A percentile compares a stretch with the other conserved stretches of the same genome.
Evolutionary conservation across 371 early-diverging fungal genomes (phyloP).

Genomic region (Basidiobolus meristosporus): DNA sequence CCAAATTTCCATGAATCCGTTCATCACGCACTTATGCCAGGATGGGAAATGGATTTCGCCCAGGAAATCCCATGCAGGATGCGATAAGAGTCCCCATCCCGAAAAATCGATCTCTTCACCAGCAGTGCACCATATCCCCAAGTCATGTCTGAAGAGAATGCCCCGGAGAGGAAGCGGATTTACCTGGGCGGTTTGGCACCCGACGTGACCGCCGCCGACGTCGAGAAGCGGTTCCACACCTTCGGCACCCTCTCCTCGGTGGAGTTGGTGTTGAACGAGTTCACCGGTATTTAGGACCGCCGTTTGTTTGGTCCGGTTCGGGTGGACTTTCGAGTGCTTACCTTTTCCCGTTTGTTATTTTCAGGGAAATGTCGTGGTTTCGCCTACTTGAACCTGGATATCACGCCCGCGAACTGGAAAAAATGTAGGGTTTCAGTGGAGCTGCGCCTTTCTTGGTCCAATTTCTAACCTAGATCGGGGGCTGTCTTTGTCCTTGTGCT

Average conservation of each 20-base stretch:
- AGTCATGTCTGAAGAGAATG: background rate
- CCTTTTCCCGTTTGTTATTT: background rate
- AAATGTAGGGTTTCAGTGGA: constrained; percentile 20
- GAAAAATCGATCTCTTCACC: no score
- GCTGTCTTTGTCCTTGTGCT: background rate
- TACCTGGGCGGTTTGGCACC: constrained; percentile 55
- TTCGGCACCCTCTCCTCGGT: constrained; percentile 40
- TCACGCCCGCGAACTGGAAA: constrained; percentile 37
- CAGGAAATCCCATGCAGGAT: no score
- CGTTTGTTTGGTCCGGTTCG: no score
- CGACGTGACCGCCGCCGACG: constrained; percentile 25
- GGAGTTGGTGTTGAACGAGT: constrained; percentile 19
- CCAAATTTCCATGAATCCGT: no score
- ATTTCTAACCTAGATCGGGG: no score
- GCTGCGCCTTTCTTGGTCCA: no score
- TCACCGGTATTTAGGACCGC: constrained; percentile 8
- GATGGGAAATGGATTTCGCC: no score
- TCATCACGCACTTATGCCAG: no score
- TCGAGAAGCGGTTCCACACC: constrained; percentile 39
- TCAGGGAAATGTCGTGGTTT: constrained; percentile 47
- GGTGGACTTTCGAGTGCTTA: background rate
- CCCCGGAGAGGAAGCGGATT: constrained; percentile 20
- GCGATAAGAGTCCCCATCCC: no score
- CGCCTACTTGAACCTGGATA: constrained; percentile 44
- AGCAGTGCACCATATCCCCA: no score